phyloP scores from a whole-genome alignment of 23 red algal genomes.

The Cyanidiococcus yangmingshanensis region DNA sequence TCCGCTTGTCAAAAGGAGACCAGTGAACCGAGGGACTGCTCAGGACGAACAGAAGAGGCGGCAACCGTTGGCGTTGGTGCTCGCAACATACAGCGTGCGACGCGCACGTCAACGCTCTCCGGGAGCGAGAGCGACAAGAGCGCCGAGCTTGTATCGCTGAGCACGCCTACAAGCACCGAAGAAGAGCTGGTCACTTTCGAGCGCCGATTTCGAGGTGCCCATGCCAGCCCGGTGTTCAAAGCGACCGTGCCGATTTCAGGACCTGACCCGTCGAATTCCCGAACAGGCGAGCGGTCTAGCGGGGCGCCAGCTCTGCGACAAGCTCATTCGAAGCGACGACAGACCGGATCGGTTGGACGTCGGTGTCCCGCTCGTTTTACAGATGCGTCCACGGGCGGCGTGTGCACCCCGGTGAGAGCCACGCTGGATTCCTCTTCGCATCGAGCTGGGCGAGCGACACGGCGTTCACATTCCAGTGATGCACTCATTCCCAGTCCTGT shows the following conservation, averaged over 20 bases:
- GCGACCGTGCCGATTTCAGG: not conserved
- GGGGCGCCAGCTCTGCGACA: not conserved
- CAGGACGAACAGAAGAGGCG: too few relatives aligned
- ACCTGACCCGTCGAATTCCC: not conserved
- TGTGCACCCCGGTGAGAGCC: too few relatives aligned
- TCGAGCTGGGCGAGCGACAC: not conserved
- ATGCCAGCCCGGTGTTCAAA: not conserved
- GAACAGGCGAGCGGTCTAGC: not conserved
- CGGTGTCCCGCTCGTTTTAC: not conserved
- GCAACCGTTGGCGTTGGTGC: too few relatives aligned
- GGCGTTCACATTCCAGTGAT: not conserved
- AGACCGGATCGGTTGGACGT: not conserved
- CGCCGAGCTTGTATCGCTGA: not conserved
- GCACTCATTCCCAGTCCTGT: not conserved
- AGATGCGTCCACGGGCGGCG: not conserved
- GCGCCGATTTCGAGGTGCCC: not conserved
- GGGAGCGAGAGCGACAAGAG: not conserved
- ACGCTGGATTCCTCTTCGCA: not conserved
- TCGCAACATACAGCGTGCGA: not conserved
- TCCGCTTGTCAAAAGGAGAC: too few relatives aligned
- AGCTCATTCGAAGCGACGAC: not conserved
- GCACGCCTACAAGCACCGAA: constrained; percentile 19
- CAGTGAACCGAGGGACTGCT: too few relatives aligned
- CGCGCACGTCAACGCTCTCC: not conserved
- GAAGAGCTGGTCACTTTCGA: constrained; percentile 14